Evolutionary conservation across 371 early-diverging fungal genomes (phyloP), one percentile per base, ranked within the genome.

Genomic region (Circinella umbellata): DNA sequence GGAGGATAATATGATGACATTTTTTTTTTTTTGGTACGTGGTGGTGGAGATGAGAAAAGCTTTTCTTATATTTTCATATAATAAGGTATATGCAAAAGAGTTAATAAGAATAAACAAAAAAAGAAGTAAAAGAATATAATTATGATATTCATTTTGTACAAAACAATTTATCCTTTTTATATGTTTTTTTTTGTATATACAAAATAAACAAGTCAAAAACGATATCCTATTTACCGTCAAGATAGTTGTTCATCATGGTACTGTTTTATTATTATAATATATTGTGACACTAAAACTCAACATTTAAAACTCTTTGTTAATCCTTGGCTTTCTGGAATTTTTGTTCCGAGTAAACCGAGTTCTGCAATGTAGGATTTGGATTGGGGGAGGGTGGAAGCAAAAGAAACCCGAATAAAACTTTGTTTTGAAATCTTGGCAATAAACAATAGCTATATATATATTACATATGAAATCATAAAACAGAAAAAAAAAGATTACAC

Each of bases 1-100:
- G 66, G 66, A 14, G 66, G 66, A 66, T 54, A 57, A 39, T 66
- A 66, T 4, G 54, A 57, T 4, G 66, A 65, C 27, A 27, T 27
- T 27, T 27, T 2, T 27, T 27, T 27, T 27, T 27, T 27, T 27
- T 27, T 0, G 27, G 0, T 27, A 27, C 0, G 27, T 27, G 27
- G 27, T 27, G 27, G 27, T 27, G 27, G 27, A 1, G 27, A 27
- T 27, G 27, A 27, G 27, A 27, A 27, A 27, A 2, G 27, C 2
- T 27, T 27, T 27, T 27, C 27, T 0, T 27, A 27, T 27, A 27
- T 27, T 27, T 27, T 27, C 2, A 27, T 57, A 66, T 66, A 54
- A 18, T 53, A 34, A 64, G 35, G 61, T 5, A 51, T 17, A 51
- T 51, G n/a, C 5, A n/a, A 51, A 27, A 13, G 51, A 15, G 0